Conservation (phyloP, 2,329 filamentous ascomycete species). For the Corniculantispora saksenae region DNA sequence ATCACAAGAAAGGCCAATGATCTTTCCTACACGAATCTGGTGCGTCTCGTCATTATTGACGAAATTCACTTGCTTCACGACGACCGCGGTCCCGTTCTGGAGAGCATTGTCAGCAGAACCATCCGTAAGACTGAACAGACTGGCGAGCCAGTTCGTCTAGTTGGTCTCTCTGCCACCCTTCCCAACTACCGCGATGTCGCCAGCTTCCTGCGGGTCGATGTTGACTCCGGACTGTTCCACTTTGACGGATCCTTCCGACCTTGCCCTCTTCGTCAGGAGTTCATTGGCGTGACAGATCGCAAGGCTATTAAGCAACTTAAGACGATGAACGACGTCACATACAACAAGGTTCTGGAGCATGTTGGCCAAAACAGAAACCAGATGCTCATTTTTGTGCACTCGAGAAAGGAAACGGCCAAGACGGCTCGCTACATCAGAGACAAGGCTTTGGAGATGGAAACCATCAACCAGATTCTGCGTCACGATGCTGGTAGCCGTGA, state of each 20-base stretch:
- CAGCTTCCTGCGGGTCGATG: slow-evolving; percentile 89
- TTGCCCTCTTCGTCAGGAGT: slow-evolving; percentile 93
- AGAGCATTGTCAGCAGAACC: slow-evolving; percentile 94
- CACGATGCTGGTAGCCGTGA: slow-evolving; percentile 91
- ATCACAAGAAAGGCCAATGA: slow-evolving; percentile 98
- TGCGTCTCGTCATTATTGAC: slow-evolving; percentile 92
- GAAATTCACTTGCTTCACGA: slow-evolving; percentile 98
- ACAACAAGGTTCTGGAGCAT: slow-evolving; percentile 95
- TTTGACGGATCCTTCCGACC: slow-evolving; percentile 94
- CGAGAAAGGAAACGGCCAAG: slow-evolving; percentile 96
- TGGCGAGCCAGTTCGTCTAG: slow-evolving; percentile 85
- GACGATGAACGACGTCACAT: slow-evolving; percentile 99
- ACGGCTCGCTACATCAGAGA: slow-evolving; percentile 95
- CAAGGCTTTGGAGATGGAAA: slow-evolving; percentile 95
- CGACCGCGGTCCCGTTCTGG: slow-evolving; percentile 91
- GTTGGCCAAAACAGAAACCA: slow-evolving; percentile 91
- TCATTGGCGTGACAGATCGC: slow-evolving; percentile 94
- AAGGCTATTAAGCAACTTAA: slow-evolving; percentile 99
- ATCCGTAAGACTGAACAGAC: slow-evolving; percentile 93
- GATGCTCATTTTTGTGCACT: slow-evolving; percentile 99
- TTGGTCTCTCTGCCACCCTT: slow-evolving; percentile 91
- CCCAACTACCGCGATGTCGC: slow-evolving; percentile 97
- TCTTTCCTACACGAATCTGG: slow-evolving; percentile 94
- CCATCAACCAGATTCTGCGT: slow-evolving; percentile 91
- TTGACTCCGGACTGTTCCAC: slow-evolving; percentile 84